Base-by-base conservation (phyloP, 371 early-diverging fungal species). In the Mucor mucedo region DNA sequence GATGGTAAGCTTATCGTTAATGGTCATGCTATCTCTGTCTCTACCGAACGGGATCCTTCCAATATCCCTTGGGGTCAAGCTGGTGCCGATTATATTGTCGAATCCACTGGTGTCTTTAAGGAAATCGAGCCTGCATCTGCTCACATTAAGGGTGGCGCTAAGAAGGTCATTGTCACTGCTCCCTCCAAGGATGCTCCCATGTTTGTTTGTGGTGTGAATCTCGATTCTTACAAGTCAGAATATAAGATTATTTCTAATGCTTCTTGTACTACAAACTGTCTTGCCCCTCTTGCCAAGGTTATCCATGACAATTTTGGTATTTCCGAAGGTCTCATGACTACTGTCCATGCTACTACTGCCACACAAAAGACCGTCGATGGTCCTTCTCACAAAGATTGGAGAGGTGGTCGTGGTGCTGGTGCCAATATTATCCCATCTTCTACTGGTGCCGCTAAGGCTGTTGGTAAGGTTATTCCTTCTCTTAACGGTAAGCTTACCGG, bases 361-460 rank as follows among this genome's bases (percentile, higher is more conserved):
- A 97, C 99, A 71, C 99, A 99, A 80, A 97, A 97, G 90, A 98
- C 98, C 61, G 99, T 99, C 60, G 99, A 99, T 86, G 95, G 95
- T 63, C 97, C 98, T 39, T 95, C 97, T n/a, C 90, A 89, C 77
- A 97, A 97, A 87, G 96, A 97, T 89, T 96, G 96, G 95, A 45
- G 70, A 61, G 84, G 91, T 63, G 97, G 98, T 68, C 94, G 99
- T 88, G 95, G 97, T 73, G 96, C 96, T 47, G 84, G 90, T 75
- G 75, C 82, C 68, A 99, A 99, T 91, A 98, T 99, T 78, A 99
- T 99, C 80, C 99, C 99, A 30, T 94, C 98, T 63, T 89, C 94
- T 71, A 99, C 99, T 58, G 99, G 99, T 72, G 99, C 99, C 66
- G 98, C 99, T 82, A 97, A 95, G 87, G 99, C 99, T 55, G 98